Percentiles rank a stretch among this genome's conserved stretches.
Evolutionary conservation across 495 filamentous ascomycete species (phyloP).

Genomic region (Gamarada debralockiae): DNA sequence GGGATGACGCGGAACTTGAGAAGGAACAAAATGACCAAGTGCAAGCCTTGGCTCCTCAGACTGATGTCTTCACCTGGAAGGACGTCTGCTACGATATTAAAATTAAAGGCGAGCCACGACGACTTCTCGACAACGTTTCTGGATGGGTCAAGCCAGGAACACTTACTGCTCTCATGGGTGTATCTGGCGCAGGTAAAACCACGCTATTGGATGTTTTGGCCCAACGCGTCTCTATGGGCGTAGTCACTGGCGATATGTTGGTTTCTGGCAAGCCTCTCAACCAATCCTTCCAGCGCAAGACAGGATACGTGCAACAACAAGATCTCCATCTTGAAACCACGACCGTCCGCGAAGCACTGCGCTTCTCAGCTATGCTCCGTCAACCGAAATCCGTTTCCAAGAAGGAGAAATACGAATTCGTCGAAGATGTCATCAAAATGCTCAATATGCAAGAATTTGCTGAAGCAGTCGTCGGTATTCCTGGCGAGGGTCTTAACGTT

Average conservation of each 20-base stretch:
- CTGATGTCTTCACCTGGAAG: conserved; percentile 78
- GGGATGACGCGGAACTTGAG: conserved; percentile 32
- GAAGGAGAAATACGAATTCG: conserved; percentile 78
- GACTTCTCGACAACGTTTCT: conserved; percentile 78
- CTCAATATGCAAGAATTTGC: conserved; percentile 86
- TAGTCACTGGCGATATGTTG: conserved; percentile 81
- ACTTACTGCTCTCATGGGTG: conserved; percentile 83
- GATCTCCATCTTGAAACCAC: conserved; percentile 85
- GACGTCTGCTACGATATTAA: conserved; percentile 87
- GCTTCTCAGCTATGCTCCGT: conserved; percentile 79
- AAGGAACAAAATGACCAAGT: conserved; percentile 43
- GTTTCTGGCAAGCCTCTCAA: conserved; percentile 76
- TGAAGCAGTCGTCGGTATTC: conserved; percentile 82
- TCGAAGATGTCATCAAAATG: conserved; percentile 86
- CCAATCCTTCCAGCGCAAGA: conserved; percentile 85
- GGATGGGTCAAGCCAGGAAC: conserved; percentile 93
- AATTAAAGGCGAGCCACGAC: conserved; percentile 70
- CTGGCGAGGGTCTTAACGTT: conserved; percentile 87
- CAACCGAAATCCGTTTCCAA: conserved; percentile 68
- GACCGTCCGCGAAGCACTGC: conserved; percentile 81
- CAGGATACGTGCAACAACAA: conserved; percentile 93
- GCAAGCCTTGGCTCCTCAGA: conserved; percentile 54
- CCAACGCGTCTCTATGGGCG: conserved; percentile 78
- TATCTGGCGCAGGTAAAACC: conserved; percentile 70
- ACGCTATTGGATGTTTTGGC: conserved; percentile 72